Evolutionary conservation across 176 grass and related monocot species (phyloP).

Genomic region (Chrysopogon serrulatus): DNA sequence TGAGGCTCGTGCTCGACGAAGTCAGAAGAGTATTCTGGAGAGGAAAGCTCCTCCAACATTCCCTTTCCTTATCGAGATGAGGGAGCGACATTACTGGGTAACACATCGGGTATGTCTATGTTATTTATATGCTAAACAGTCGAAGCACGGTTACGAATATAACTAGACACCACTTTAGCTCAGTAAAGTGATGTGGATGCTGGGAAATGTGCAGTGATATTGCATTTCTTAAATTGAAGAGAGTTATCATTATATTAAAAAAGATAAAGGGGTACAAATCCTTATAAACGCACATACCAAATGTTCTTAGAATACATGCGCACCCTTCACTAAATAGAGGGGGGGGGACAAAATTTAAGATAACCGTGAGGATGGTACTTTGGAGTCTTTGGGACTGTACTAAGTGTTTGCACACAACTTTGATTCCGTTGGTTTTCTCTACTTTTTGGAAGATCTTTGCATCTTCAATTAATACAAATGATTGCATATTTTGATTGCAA

Average conservation of each 20-base stretch:
- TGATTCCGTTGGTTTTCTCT: not conserved
- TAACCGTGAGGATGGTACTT: not conserved
- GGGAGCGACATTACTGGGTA: conserved; percentile 83
- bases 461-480: not conserved
- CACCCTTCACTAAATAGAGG: not conserved
- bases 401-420: not conserved
- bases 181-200: conserved; percentile 3
- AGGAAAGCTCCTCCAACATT: conserved; percentile 89
- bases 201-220: not conserved
- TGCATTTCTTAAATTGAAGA: not conserved
- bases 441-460: not conserved
- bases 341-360: not conserved
- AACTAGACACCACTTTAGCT: not conserved
- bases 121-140: conserved; percentile 5
- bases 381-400: not conserved
- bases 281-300: not conserved
- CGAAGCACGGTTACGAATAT: not conserved
- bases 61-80: conserved; percentile 97
- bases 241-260: not conserved
- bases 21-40: conserved; percentile 92
- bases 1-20: conserved; percentile 84
- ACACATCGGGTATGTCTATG: conserved; percentile 70
- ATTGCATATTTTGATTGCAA: not conserved
- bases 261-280: not conserved
- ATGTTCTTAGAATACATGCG: not conserved